These are phyloP conservation scores for Kalmusia sp. DNA, from an alignment of 2,329 filamentous ascomycete genomes.

Conservation along the genomic window DNA sequence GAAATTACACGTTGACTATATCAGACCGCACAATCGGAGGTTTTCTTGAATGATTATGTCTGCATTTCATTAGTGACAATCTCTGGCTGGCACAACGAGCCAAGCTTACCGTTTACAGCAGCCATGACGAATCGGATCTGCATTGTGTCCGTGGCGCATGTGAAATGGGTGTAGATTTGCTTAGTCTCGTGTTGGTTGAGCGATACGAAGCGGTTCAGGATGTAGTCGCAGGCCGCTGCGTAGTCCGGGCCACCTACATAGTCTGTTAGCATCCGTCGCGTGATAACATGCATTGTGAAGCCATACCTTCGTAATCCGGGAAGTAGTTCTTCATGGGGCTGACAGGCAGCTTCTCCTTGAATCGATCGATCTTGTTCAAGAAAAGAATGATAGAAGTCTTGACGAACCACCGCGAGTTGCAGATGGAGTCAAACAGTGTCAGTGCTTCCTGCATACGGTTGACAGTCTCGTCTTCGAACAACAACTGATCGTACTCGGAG, in stretches of 20 bases:
- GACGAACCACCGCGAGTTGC: conserved; percentile 75
- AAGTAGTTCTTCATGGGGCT: conserved; percentile 80
- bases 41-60: conserved; percentile 99
- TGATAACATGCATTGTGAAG: neutral
- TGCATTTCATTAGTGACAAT: conserved; percentile 57
- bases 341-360: conserved; percentile 76
- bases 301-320: conserved; percentile 74
- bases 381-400: conserved; percentile 77
- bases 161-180: conserved; percentile 99
- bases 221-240: conserved; percentile 95
- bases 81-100: neutral
- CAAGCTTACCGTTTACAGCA: conserved; percentile 86
- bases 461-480: conserved; percentile 93
- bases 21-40: conserved; percentile 93
- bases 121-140: conserved; percentile 99
- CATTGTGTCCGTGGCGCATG: conserved; percentile 96
- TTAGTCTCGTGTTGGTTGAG: conserved; percentile 99
- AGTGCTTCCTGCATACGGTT: conserved; percentile 78
- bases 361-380: conserved; percentile 77
- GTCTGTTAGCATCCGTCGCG: conserved; percentile 14
- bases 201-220: conserved; percentile 96
- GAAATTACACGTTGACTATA: conserved; percentile 64
- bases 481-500: conserved; percentile 93
- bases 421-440: conserved; percentile 75
- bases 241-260: conserved; percentile 85